A percentile compares a stretch with the other conserved stretches of the same genome.
These are phyloP conservation scores for Moricandia arvensis DNA, from an alignment of 345 rosid genomes.

Conservation along the genomic window DNA sequence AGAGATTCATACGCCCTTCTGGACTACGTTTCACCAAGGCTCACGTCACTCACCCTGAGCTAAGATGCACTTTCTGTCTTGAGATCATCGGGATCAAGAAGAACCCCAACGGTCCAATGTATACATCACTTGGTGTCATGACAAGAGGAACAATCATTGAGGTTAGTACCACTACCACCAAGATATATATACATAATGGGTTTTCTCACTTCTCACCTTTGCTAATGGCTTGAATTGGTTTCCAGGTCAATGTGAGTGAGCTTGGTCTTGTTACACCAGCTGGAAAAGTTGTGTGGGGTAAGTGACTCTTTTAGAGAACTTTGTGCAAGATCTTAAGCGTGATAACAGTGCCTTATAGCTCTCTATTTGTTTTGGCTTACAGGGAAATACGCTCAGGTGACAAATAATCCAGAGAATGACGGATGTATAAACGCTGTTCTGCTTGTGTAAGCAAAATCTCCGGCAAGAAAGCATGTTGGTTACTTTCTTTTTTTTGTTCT, in stretches of 20 bases:
- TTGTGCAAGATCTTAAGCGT: background rate
- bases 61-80: constrained; percentile 79
- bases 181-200: background rate
- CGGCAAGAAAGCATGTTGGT: background rate
- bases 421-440: constrained; percentile 89
- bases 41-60: constrained; percentile 91
- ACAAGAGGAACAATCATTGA: constrained; percentile 89
- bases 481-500: background rate
- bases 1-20: constrained; percentile 87
- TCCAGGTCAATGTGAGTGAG: constrained; percentile 93
- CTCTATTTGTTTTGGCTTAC: constrained; percentile 27
- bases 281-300: constrained; percentile 94
- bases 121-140: constrained; percentile 84
- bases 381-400: constrained; percentile 95
- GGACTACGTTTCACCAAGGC: constrained; percentile 86
- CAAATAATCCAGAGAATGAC: constrained; percentile 88
- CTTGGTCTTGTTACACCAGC: constrained; percentile 90
- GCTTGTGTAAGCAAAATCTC: constrained; percentile 53
- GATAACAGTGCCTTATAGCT: background rate
- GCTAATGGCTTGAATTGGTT: background rate
- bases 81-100: constrained; percentile 91
- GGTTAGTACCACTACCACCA: constrained; percentile 40
- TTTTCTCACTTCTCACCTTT: background rate
- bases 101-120: constrained; percentile 89
- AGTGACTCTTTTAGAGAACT: constrained; percentile 23